Base-by-base conservation (phyloP, 2,329 filamentous ascomycete species). In the Aspergillus sergii region DNA sequence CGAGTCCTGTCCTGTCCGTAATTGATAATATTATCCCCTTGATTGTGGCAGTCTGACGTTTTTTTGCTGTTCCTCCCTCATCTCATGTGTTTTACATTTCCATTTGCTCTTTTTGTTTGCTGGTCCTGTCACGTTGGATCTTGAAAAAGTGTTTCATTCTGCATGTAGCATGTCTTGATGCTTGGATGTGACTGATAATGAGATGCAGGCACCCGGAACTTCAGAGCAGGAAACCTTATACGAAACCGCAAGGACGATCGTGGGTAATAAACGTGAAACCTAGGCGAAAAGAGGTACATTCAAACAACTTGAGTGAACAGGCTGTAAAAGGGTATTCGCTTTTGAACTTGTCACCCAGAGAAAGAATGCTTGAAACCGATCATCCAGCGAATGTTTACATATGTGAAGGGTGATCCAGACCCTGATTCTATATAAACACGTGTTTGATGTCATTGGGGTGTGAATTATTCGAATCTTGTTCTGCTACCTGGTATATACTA, bases 1-100 rank as follows among this genome's bases (percentile, higher is more conserved):
- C 54, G 63, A 65, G 58, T 64, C 59, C 43, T 65, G 58, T 62
- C 59, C 36, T 66, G 60, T 65, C 59, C 64, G 66, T 65, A 66
- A 68, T 66, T 54, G 61, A 61, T 66, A 66, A 66, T 63, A 62
- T 56, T 39, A 54, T 32, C 59, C 54, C 28, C 39, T 43, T 50
- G 23, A 30, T 50, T 32, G 28, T 51, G 16, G 28, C 28, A 32
- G 26, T 51, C 28, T 12, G 28, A 12, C 26, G 12, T 36, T 36
- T 41, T 21, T n/a, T 34, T 32, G 26, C 26, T 48, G 12, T 45
- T 55, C 11, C 51, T 39, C 36, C 56, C 48, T 26, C 58, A 14
- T 57, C 21, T 32, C 10, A 48, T 59, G 64, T 51, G n/a, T 41
- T 62, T 54, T 32, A 16, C 19, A 57, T 58, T 39, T 57, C 8